Conservation (phyloP, 225 moss, liverwort and hornwort genomes). For the Bryoerythrophyllum caledonicum region DNA sequence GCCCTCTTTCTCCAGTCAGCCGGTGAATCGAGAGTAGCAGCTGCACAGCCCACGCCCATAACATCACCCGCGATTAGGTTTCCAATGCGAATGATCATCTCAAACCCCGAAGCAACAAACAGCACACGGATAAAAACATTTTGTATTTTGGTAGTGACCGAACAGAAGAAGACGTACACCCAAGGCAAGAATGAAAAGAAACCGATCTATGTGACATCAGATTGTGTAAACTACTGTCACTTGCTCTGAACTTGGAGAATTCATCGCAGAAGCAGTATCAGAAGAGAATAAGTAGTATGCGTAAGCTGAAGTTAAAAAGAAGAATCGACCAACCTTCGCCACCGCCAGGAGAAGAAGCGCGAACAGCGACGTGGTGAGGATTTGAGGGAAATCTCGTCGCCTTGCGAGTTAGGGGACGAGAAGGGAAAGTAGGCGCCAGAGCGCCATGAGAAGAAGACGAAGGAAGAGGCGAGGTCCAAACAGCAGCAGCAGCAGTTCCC, state of each 20-base stretch:
- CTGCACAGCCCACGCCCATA: constrained; percentile 30
- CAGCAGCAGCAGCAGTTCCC: constrained; percentile 19
- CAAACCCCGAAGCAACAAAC: neutral
- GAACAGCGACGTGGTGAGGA: constrained; percentile 4
- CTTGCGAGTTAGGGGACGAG: neutral
- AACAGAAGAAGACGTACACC: neutral
- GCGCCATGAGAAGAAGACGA: neutral
- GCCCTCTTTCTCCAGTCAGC: constrained; percentile 73
- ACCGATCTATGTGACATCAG: neutral
- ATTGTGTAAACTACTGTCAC: neutral
- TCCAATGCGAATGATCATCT: neutral
- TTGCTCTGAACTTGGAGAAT: neutral
- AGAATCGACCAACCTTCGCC: constrained; percentile 21
- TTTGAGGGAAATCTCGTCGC: neutral
- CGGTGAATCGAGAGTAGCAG: constrained; percentile 50
- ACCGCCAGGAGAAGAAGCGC: constrained; percentile 14
- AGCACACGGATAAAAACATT: neutral
- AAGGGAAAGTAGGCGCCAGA: constrained; percentile 3
- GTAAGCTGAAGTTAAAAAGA: neutral
- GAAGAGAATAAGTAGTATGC: neutral
- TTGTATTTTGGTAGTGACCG: neutral
- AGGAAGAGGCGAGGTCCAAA: constrained; percentile 10
- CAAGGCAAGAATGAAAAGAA: neutral
- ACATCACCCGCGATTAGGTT: constrained; percentile 2
- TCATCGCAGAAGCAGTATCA: neutral